Evolutionary conservation across 2,329 filamentous ascomycete genomes (phyloP).

Genomic region (Colletotrichum paranaense): DNA sequence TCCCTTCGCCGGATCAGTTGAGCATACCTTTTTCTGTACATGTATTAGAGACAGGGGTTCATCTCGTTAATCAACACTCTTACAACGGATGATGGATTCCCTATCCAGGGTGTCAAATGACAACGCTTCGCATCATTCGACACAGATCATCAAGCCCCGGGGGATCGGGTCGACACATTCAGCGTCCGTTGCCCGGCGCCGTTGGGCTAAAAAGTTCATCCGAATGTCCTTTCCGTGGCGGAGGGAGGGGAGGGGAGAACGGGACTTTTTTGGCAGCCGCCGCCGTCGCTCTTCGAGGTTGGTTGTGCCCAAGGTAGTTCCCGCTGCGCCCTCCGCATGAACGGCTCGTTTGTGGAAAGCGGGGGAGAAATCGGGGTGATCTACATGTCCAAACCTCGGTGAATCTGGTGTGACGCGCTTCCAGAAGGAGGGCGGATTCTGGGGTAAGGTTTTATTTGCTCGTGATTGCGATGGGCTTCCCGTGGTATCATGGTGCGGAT

Average conservation of each 20-base stretch:
- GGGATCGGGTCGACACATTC: not conserved
- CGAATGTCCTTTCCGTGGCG: not conserved
- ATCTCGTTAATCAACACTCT: not conserved
- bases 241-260: not conserved
- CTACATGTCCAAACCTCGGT: not conserved
- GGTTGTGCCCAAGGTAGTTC: not conserved
- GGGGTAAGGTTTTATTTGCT: not conserved
- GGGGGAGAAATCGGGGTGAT: not conserved
- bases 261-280: too few species aligned
- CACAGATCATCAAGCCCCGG: not conserved
- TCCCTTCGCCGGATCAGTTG: not conserved
- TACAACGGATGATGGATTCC: not conserved
- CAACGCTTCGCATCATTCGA: not conserved
- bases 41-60: not conserved
- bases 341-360: not conserved
- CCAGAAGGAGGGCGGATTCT: not conserved
- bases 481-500: not conserved
- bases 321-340: not conserved
- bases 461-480: not conserved
- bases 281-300: too few species aligned
- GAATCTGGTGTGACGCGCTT: not conserved
- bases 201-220: conserved; percentile 21
- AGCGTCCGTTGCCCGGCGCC: not conserved
- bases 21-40: not conserved
- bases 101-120: not conserved